Conservation (phyloP, 495 filamentous ascomycete genomes). For the Cairneyella variabilis region DNA sequence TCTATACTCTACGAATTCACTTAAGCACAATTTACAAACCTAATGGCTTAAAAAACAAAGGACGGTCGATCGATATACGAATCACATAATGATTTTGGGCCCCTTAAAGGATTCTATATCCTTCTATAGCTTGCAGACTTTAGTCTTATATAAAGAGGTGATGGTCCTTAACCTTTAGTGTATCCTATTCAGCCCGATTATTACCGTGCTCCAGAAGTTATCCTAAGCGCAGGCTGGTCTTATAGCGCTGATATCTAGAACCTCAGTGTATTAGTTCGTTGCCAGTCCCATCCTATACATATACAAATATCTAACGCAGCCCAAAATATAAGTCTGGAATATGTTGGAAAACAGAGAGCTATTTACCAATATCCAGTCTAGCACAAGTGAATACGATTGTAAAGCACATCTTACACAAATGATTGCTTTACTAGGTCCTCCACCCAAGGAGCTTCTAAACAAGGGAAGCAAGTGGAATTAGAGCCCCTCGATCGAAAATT, state of each 20-base stretch:
- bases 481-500: background rate
- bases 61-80: conserved; percentile 37
- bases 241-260: conserved; percentile 42
- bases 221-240: conserved; percentile 32
- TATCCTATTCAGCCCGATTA: conserved; percentile 38
- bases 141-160: conserved; percentile 34
- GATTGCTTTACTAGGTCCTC: conserved; percentile 36
- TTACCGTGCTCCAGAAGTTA: conserved; percentile 39
- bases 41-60: conserved; percentile 38
- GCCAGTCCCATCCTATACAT: conserved; percentile 9
- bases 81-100: conserved; percentile 39
- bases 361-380: conserved; percentile 27
- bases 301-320: conserved; percentile 3
- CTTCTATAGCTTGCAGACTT: conserved; percentile 40
- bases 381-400: conserved; percentile 28
- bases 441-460: conserved; percentile 23
- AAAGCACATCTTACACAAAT: conserved; percentile 34
- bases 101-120: conserved; percentile 30
- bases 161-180: conserved; percentile 32
- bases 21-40: conserved; percentile 33
- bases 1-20: conserved; percentile 39
- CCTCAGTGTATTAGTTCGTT: conserved; percentile 30
- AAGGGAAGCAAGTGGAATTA: background rate
- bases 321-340: conserved; percentile 32
- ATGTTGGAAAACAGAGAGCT: conserved; percentile 30